Conservation (phyloP, 495 filamentous ascomycete species). For the Daldinia caldariorum region DNA sequence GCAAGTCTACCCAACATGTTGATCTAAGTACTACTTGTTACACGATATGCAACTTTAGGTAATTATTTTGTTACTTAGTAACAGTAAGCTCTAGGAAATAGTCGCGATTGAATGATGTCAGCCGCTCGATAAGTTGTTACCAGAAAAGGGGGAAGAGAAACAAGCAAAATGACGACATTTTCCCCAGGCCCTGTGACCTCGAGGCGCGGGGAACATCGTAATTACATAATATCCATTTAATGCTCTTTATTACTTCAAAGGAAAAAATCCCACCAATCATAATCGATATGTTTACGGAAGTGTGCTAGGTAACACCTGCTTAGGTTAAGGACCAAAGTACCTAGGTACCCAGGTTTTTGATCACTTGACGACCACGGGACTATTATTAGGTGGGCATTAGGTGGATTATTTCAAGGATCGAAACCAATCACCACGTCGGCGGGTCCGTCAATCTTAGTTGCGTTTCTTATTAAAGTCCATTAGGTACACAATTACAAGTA, state of each 20-base stretch:
- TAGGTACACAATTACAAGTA: too few relatives aligned
- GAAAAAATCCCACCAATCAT: conserved; percentile 1
- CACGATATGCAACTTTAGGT: not conserved
- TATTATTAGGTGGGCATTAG: conserved; percentile 20
- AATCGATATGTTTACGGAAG: not conserved
- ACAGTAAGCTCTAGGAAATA: not conserved
- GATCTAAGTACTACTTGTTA: conserved; percentile 22
- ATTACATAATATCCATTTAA: conserved; percentile 7
- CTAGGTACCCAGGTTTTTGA: too few relatives aligned
- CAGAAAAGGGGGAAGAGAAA: conserved; percentile 20
- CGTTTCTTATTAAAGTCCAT: not conserved
- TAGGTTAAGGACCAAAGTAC: too few relatives aligned
- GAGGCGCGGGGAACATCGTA: not conserved
- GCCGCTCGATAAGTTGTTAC: conserved; percentile 22
- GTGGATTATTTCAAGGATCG: not conserved
- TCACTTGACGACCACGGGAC: conserved; percentile 30
- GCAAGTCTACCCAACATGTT: conserved; percentile 8
- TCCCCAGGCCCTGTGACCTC: conserved; percentile 28
- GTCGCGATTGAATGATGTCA: conserved; percentile 37
- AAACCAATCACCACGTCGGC: conserved; percentile 1
- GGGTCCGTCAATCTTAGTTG: conserved; percentile 21
- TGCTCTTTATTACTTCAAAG: not conserved
- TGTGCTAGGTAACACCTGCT: too few relatives aligned
- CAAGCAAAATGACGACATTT: conserved; percentile 27
- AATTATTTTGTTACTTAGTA: not conserved